Conservation (phyloP, 352 stramenopile genomes). For the Phytophthora citricola region DNA sequence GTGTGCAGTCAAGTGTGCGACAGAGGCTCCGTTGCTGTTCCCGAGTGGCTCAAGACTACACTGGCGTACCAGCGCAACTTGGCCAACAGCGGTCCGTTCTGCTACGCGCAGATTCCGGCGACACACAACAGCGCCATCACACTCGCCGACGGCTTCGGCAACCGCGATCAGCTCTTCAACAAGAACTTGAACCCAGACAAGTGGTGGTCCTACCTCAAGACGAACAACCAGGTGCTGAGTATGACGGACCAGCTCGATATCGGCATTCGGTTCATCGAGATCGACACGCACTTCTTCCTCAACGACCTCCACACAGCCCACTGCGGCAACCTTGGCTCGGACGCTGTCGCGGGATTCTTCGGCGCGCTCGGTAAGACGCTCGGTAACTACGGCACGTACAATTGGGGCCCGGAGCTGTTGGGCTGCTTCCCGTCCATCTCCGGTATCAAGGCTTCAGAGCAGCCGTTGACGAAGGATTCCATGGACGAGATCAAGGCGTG, state of each 20-base stretch:
- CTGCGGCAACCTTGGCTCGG: conserved; percentile 53
- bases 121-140: conserved; percentile 79
- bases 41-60: conserved; percentile 49
- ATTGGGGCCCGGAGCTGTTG: conserved; percentile 56
- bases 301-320: conserved; percentile 65
- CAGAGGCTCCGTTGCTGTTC: conserved; percentile 41
- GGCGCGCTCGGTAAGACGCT: conserved; percentile 47
- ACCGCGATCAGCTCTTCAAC: conserved; percentile 72
- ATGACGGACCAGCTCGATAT: conserved; percentile 71
- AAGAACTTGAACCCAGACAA: conserved; percentile 48
- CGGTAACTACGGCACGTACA: conserved; percentile 47
- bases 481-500: conserved; percentile 61
- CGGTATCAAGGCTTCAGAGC: conserved; percentile 63
- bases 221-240: conserved; percentile 73
- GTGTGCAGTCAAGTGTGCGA: conserved; percentile 61
- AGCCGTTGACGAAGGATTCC: conserved; percentile 41
- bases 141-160: conserved; percentile 67
- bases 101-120: conserved; percentile 55
- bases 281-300: conserved; percentile 34
- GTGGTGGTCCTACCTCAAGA: conserved; percentile 65
- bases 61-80: conserved; percentile 63
- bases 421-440: conserved; percentile 72
- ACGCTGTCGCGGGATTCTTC: conserved; percentile 41
- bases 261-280: conserved; percentile 45
- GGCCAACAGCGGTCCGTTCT: conserved; percentile 50